Evolutionary conservation across 805 yeast species (phyloP).

Genomic region (Metschnikowia koreensis): DNA sequence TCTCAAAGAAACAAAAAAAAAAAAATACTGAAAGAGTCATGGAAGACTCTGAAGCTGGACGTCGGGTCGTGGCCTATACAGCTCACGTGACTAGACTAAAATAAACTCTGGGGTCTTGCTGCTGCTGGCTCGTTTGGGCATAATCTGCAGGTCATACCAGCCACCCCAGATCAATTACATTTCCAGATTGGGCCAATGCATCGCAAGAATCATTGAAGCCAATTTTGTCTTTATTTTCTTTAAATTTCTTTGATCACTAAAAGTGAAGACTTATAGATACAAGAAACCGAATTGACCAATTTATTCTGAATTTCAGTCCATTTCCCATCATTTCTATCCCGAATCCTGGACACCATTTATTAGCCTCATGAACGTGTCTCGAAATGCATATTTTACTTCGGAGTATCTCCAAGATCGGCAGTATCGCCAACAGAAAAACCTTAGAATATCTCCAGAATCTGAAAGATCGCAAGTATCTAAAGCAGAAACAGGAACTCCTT

Average conservation of each 20-base stretch:
- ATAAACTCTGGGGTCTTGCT: not conserved
- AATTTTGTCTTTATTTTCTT: not conserved
- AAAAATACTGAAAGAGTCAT: no score
- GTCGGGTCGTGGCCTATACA: no score
- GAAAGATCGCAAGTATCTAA: not conserved
- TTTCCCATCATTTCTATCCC: no score
- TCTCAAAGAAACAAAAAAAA: no score
- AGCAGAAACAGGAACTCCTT: not conserved
- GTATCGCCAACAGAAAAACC: not conserved
- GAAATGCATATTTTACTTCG: slow-evolving; percentile 40
- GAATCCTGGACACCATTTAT: no score
- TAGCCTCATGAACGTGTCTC: slow-evolving; percentile 38
- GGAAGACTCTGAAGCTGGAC: no score
- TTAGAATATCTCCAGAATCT: not conserved
- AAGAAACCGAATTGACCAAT: no score
- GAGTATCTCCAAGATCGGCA: slow-evolving; percentile 26
- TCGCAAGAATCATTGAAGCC: not conserved
- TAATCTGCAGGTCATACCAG: slow-evolving; percentile 6
- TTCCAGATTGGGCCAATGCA: slow-evolving; percentile 4
- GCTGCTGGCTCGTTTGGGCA: not conserved
- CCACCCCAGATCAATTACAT: slow-evolving; percentile 10
- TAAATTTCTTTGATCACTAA: not conserved
- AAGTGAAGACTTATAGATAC: not conserved
- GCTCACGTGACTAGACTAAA: not conserved
- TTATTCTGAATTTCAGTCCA: no score